Conservation (phyloP, 305 asterid species). For the Fraxinus dipetala region DNA sequence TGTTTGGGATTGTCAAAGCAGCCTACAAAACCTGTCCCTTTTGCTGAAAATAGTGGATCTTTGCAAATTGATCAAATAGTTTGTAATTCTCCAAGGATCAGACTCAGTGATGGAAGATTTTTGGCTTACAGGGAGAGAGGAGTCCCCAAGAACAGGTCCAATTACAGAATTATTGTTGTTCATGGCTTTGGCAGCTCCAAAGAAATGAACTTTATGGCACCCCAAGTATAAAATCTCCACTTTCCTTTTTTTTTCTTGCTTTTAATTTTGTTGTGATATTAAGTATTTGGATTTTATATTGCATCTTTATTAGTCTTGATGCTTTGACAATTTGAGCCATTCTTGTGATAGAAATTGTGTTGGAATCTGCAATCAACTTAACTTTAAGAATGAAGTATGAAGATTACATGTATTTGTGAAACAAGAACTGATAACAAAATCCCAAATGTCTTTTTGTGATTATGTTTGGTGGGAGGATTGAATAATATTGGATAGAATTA, state of each 20-base stretch:
- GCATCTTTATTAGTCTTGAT: neutral
- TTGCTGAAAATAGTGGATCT: slow-evolving; percentile 38
- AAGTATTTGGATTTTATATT: neutral
- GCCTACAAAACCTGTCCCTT: slow-evolving; percentile 45
- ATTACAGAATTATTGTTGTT: slow-evolving; percentile 56
- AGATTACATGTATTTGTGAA: neutral
- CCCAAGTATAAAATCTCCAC: slow-evolving; percentile 45
- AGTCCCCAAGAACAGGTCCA: slow-evolving; percentile 62
- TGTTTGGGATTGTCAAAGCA: slow-evolving; percentile 66
- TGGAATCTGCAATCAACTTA: neutral
- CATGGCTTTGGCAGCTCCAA: slow-evolving; percentile 93
- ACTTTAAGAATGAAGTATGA: neutral
- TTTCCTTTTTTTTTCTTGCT: neutral
- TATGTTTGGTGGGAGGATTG: neutral
- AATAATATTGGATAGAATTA: neutral
- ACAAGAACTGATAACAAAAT: neutral
- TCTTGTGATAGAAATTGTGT: neutral
- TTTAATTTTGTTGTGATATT: neutral
- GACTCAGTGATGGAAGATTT: slow-evolving; percentile 76
- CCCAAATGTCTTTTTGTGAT: neutral
- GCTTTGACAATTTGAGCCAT: neutral
- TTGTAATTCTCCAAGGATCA: slow-evolving; percentile 38
- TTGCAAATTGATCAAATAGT: slow-evolving; percentile 18
- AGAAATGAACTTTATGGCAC: slow-evolving; percentile 78
- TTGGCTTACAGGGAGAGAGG: slow-evolving; percentile 85